Base-by-base conservation (phyloP, 371 early-diverging fungal species). In the Syncephalastrum racemosum region DNA sequence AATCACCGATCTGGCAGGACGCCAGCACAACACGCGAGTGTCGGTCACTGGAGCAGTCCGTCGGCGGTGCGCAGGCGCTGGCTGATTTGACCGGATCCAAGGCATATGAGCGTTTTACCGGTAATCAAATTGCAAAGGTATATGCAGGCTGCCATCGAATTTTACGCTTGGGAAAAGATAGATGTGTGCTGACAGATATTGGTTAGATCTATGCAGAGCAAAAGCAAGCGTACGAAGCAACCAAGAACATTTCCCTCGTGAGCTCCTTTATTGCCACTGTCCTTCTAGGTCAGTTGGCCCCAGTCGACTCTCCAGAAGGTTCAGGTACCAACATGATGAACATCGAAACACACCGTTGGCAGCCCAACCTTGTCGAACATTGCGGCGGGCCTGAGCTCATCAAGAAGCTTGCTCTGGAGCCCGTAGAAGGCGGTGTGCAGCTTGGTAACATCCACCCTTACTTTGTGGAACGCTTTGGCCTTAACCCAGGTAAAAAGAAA, bases 1-100 rank as follows among this genome's bases (percentile, higher is more conserved):
- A 84, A 36, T 90, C 90, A 2, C 93, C 93, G 3, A 91, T 89
- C 56, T 93, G 93, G 93, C 88, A 89, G 67, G 93, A 93, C 54
- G 81, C 89, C 8, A 91, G 90, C 60, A 91, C 93, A 2, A 60
- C 69, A 0, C 46, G 65, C 36, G 82, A 91, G 58, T 93, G 93
- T 52, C 67, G 67, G 8, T 62, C 70, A 4, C 68, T 91, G 22
- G 89, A 92, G 49, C 54, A 64, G 19, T 60, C 67, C 4, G 79
- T 84, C 3, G 91, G 90, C 3, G 82, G 87, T 0, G 58, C 85
- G 1, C 73, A 79, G 19, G 64, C 63, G 3, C 68, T 92, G 45
- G 90, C 90, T 3, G 68, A 79, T 14, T 55, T 89, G 51, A 88
- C 91, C 1, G 92, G 92, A 5, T 90, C 90, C 5, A 75, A 74